Evolutionary conservation across 257 asterid species (phyloP).

Genomic region (Capsicum baccatum): DNA sequence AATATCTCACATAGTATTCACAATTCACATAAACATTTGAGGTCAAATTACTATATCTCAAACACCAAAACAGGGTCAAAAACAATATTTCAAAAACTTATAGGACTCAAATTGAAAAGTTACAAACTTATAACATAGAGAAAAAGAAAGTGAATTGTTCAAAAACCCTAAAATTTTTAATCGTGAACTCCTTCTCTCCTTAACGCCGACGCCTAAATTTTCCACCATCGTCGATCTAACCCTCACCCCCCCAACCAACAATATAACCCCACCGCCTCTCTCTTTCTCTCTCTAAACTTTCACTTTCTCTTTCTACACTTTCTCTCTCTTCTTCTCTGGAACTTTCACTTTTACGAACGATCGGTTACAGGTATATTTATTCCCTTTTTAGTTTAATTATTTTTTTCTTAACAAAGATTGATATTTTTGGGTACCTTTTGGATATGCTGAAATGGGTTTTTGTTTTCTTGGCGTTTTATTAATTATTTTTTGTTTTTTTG

Average conservation of each 20-base stretch:
- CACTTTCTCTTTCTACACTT: background rate
- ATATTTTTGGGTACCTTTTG: background rate
- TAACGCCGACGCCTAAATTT: slow-evolving; percentile 25
- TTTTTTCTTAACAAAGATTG: background rate
- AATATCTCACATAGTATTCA: background rate
- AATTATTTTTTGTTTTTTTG: background rate
- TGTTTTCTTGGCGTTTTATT: background rate
- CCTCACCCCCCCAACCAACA: too few relatives aligned
- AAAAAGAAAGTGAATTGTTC: background rate
- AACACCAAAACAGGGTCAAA: background rate
- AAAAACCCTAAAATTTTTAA: slow-evolving; percentile 25
- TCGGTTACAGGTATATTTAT: slow-evolving; percentile 10
- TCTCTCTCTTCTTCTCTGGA: background rate
- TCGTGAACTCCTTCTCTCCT: slow-evolving; percentile 18
- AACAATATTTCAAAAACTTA: background rate
- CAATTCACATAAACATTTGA: background rate
- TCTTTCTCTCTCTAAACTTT: background rate
- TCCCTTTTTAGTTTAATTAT: background rate
- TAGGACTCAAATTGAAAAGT: background rate
- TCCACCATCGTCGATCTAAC: background rate
- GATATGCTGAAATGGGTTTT: background rate
- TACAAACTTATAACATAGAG: background rate
- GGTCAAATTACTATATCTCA: background rate
- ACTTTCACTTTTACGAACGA: background rate
- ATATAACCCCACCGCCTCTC: background rate